Percentiles rank a stretch among this genome's conserved stretches.
Evolutionary conservation across 441 rosid genomes (phyloP).

Genomic region (Euphorbia schlechtendalii): DNA sequence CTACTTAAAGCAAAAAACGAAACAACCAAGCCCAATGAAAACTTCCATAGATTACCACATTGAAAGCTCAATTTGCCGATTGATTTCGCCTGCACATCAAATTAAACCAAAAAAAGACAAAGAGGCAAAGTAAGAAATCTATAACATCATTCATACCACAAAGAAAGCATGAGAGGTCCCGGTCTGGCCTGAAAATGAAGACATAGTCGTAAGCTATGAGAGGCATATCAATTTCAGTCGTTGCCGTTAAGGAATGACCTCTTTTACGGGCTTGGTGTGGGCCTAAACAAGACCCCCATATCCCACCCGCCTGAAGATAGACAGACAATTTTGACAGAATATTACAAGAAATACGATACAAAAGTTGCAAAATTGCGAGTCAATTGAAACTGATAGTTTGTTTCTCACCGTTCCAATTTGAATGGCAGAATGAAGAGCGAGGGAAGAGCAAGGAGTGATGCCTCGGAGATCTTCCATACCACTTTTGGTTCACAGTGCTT

Average conservation of each 20-base stretch:
- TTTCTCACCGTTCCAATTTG: constrained; percentile 57
- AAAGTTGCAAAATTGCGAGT: not conserved
- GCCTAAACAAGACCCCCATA: constrained; percentile 61
- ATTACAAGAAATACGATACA: not conserved
- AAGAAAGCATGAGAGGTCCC: constrained; percentile 52
- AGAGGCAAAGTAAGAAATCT: not conserved
- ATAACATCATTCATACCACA: constrained; percentile 45
- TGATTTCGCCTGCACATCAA: constrained; percentile 51
- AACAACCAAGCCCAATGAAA: not conserved
- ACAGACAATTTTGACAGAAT: not conserved
- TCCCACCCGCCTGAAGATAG: constrained; percentile 56
- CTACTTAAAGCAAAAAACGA: too few relatives aligned
- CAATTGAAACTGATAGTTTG: not conserved
- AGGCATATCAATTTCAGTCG: not conserved
- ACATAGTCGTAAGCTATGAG: not conserved
- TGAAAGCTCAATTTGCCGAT: constrained; percentile 50
- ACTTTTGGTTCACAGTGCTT: not conserved
- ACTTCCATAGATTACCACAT: constrained; percentile 43
- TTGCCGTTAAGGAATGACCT: constrained; percentile 30
- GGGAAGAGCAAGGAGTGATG: constrained; percentile 72
- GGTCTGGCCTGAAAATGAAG: constrained; percentile 42
- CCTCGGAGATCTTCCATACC: constrained; percentile 43
- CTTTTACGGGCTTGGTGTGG: constrained; percentile 54
- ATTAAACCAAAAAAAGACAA: constrained; percentile 1
- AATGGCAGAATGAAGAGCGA: constrained; percentile 52